phyloP scores from a whole-genome alignment of 2,329 filamentous ascomycete species.

The Exophiala aquamarina region DNA sequence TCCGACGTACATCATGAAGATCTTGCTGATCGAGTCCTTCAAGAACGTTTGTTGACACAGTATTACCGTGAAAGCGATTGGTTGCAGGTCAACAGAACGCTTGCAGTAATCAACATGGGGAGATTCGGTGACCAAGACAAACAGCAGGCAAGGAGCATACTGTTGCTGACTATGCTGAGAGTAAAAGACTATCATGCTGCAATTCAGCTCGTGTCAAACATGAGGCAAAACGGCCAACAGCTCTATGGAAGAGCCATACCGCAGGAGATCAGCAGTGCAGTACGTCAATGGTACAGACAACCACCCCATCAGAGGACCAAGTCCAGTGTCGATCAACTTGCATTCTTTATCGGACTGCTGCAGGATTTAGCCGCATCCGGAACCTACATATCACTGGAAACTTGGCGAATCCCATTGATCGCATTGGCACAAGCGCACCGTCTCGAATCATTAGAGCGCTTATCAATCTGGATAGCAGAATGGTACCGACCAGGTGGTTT shows the following conservation, averaged over 20 bases:
- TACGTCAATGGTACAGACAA: too few species aligned
- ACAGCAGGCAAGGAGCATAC: slow-evolving; percentile 36
- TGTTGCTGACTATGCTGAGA: slow-evolving; percentile 35
- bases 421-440: slow-evolving; percentile 47
- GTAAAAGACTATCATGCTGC: slow-evolving; percentile 36
- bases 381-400: slow-evolving; percentile 39
- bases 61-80: slow-evolving; percentile 54
- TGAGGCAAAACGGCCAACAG: neutral
- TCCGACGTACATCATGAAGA: slow-evolving; percentile 67
- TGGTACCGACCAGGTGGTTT: slow-evolving; percentile 13
- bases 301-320: too few species aligned
- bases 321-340: slow-evolving; percentile 14
- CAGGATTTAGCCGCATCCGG: slow-evolving; percentile 49
- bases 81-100: slow-evolving; percentile 54
- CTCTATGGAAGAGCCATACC: too few species aligned
- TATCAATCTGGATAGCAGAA: slow-evolving; percentile 25
- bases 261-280: too few species aligned
- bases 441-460: slow-evolving; percentile 12
- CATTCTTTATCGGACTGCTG: slow-evolving; percentile 48
- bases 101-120: slow-evolving; percentile 50
- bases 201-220: slow-evolving; percentile 2
- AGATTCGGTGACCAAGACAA: slow-evolving; percentile 33
- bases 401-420: slow-evolving; percentile 61
- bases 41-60: slow-evolving; percentile 54
- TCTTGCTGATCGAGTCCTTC: slow-evolving; percentile 56